phyloP scores from a whole-genome alignment of 129 eudicot genomes.

The Apium graveolens region DNA sequence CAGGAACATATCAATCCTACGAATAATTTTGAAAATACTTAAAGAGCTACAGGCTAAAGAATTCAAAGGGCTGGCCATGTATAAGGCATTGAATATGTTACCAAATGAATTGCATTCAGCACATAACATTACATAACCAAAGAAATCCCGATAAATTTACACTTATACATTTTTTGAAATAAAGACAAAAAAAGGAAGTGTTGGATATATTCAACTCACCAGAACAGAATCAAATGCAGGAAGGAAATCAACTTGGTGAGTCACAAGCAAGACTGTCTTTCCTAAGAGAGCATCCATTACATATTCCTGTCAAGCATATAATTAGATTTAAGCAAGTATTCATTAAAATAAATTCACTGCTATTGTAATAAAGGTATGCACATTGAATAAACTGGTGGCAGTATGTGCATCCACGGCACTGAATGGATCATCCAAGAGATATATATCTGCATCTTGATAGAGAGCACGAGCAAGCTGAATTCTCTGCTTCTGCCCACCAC shows the following conservation, averaged over 20 bases:
- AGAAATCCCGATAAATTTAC: background rate
- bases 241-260: constrained; percentile 98
- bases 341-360: background rate
- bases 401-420: constrained; percentile 99
- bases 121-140: background rate
- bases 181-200: constrained; percentile 45
- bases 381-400: constrained; percentile 77
- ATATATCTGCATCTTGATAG: constrained; percentile 86
- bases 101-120: background rate
- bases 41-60: background rate
- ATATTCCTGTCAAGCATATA: constrained; percentile 52
- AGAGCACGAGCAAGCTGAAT: constrained; percentile 97
- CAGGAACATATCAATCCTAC: background rate
- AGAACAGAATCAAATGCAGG: constrained; percentile 81
- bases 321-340: constrained; percentile 1
- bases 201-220: constrained; percentile 37
- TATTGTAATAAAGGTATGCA: constrained; percentile 11
- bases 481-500: constrained; percentile 97
- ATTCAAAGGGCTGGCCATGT: background rate
- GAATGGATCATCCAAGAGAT: constrained; percentile 94
- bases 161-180: background rate
- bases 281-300: constrained; percentile 75
- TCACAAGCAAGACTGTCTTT: constrained; percentile 89
- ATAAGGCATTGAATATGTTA: constrained; percentile 29
- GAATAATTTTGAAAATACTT: background rate